Evolutionary conservation across 2,329 filamentous ascomycete genomes (phyloP), one percentile per base, ranked within the genome.

Genomic region (Triangularia setosa): DNA sequence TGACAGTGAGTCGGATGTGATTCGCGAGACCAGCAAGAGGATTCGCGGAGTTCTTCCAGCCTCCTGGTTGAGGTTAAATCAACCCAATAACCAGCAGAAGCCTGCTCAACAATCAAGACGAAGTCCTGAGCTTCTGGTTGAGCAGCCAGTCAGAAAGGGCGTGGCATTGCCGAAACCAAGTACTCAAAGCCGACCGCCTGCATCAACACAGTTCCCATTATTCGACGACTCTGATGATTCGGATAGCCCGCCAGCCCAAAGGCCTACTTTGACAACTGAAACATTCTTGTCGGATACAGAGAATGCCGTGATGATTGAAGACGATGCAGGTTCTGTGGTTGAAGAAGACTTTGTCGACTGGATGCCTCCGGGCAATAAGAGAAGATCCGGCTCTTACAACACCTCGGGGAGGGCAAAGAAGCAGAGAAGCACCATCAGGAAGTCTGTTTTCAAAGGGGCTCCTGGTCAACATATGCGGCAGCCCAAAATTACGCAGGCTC

Each of bases 41-140:
- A 85, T 89, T 57, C 80, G 80, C 61, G 86, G 87, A 23, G 86
- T 89, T 7, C 79, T 89, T 54, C 87, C 87, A 44, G 87, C 87
- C n/a, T 90, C 87, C 5, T 89, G 87, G 83, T 79, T 89, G 62
- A 82, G 87, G 52, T 73, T 90, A 24, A 85, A 88, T 70, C 81
- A 84, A 64, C 77, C 81, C 62, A 72, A 73, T 24, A 67, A 75
- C 28, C 75, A 71, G 68, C 64, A 77, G 74, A 62, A 70, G 66
- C 72, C 59, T 75, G 73, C 62, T 73, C 73, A 56, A 58, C 23
- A 65, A 28, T 11, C 58, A 66, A 73, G 69, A 55, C 74, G 70
- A 61, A 72, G 73, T 70, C 74, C 73, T 2, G 73, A 73, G 9
- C 73, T 68, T 21, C 78, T 77, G 2, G 76, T 77, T 0, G 78